Base-by-base conservation (phyloP, 129 eudicot species). In the Mikania micrantha region DNA sequence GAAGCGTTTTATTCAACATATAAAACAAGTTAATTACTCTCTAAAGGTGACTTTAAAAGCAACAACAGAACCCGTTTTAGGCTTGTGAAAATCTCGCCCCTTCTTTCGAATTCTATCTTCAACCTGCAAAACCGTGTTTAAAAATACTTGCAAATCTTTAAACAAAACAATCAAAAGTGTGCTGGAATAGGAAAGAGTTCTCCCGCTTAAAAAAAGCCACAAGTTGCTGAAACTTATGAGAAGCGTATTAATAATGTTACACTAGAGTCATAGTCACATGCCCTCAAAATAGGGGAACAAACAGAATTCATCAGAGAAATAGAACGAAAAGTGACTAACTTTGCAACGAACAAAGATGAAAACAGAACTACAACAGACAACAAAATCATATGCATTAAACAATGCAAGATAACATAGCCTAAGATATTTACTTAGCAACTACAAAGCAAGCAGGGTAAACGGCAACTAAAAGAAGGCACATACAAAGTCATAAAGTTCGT, bases 31-130 rank as follows among this genome's bases (percentile, higher is more conserved):
- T 9, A 47, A 72, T 84, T 88, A 92, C 98, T 92, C 98, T 84
- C 98, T 84, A 74, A 92, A 92, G 85, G 86, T 86, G 82, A 92
- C 98, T 84, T 88, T 92, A 79, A 88, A 88, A 58, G 96, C 87
- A 58, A 88, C 80, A 58, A 92, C 95, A 25, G 96, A 88, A 25
- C 98, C 98, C 3, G 96, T 82, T 80, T 92, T 92, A 42, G 98
- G 80, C 81, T 92, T 92, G 54, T 81, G 79, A 76, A 92, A 71
- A 74, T 86, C 79, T 45, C 78, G 64, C 24, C 98, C 96, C 62
- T 85, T 92, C 75, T 21, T 75, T 34, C 89, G 85, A 69, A 88
- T 91, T 67, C 98, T 92, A 71, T 92, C 96, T 81, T 88, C 89
- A 52, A 92, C 83, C 98, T 92, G 78, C 63, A 62, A 57, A 70